Conservation (phyloP, 169 alveolate genomes). For the Sarcocystis neurona region DNA sequence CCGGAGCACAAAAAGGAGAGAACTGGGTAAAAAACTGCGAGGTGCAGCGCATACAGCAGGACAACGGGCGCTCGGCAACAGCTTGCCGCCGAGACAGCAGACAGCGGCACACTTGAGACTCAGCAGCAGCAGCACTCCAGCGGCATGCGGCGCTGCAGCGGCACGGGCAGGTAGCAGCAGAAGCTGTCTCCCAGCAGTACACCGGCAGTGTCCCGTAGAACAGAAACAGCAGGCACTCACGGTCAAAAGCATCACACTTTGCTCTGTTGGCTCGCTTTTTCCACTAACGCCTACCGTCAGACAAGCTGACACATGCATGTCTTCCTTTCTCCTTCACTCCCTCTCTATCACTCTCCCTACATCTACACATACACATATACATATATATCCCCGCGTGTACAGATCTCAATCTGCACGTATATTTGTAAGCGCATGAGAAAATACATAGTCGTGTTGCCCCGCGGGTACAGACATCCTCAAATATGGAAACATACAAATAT, state of each 20-base stretch:
- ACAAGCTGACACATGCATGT: too few relatives aligned
- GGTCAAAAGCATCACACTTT: too few relatives aligned
- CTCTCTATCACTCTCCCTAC: not conserved
- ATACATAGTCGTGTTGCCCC: not conserved
- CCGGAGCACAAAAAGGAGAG: too few relatives aligned
- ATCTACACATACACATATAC: not conserved
- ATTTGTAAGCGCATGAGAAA: not conserved
- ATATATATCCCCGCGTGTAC: not conserved
- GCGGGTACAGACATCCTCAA: not conserved
- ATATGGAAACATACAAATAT: not conserved
- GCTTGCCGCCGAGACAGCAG: not conserved
- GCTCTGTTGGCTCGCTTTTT: too few relatives aligned
- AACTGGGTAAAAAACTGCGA: too few relatives aligned
- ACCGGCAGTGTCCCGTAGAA: not conserved
- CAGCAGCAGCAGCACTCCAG: constrained; percentile 32
- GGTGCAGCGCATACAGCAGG: too few relatives aligned
- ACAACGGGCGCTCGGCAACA: not conserved
- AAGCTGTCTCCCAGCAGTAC: not conserved
- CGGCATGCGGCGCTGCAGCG: not conserved
- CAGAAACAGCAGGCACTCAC: not conserved
- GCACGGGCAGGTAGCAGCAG: not conserved
- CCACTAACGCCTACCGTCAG: too few relatives aligned
- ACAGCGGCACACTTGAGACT: too few relatives aligned
- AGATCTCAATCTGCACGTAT: not conserved
- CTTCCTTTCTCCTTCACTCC: not conserved